A percentile compares a stretch with the other conserved stretches of the same genome.
These are phyloP conservation scores for Thinopyrum obtusiflorum DNA, from an alignment of 202 grass and related monocot genomes.

Conservation along the genomic window DNA sequence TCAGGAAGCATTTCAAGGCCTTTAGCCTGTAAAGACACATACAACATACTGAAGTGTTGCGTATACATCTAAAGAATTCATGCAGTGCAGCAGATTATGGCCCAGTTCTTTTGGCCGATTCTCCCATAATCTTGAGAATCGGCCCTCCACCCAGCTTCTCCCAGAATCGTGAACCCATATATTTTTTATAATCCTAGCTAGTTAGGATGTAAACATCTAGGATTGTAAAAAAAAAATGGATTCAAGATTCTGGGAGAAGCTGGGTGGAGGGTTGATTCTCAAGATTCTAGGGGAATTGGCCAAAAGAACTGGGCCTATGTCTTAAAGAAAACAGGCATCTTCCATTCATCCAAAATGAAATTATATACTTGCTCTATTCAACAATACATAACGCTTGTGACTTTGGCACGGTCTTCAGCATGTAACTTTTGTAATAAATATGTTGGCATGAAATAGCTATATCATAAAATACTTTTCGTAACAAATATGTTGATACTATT, in stretches of 20 bases:
- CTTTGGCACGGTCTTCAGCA: neutral
- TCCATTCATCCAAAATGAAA: neutral
- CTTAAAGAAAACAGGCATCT: conserved; percentile 21
- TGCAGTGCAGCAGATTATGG: conserved; percentile 4
- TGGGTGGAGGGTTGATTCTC: too few relatives aligned
- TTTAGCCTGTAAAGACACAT: conserved; percentile 48
- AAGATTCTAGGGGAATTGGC: too few relatives aligned
- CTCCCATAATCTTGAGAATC: too few relatives aligned
- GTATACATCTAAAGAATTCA: conserved; percentile 16
- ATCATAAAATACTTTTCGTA: neutral
- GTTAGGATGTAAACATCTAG: too few relatives aligned
- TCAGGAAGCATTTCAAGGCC: conserved; percentile 68
- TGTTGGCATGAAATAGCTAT: neutral
- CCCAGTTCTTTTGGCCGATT: too few relatives aligned
- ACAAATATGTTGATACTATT: neutral
- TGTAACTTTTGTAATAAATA: neutral
- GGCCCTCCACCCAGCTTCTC: too few relatives aligned
- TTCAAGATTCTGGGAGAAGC: too few relatives aligned
- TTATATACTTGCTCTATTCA: neutral
- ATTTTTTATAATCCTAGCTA: too few relatives aligned
- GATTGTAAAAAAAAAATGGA: too few relatives aligned
- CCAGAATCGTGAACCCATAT: too few relatives aligned
- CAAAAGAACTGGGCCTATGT: neutral
- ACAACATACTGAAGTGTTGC: neutral
- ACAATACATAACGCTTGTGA: neutral